A percentile compares a stretch with the other conserved stretches of the same genome.
These are phyloP conservation scores for Vitis amurensis DNA, from an alignment of 164 flowering plant species.

Conservation along the genomic window DNA sequence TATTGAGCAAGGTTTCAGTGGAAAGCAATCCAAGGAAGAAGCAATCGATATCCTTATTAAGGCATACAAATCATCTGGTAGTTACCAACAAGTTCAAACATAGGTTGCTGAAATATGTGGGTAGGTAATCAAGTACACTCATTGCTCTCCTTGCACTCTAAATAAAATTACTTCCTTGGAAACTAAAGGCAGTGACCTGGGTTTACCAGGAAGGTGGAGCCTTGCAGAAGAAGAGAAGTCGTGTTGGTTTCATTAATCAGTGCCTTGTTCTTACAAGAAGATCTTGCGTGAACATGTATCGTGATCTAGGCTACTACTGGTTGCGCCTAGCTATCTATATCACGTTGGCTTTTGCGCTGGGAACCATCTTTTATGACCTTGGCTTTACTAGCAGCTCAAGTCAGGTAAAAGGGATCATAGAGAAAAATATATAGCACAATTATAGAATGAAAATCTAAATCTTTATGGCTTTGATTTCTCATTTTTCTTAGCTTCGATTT, in stretches of 20 bases:
- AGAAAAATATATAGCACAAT: no score
- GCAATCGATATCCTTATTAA: slow-evolving; percentile 22
- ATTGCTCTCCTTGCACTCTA: neutral
- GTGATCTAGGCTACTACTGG: slow-evolving; percentile 49
- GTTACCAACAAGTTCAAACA: slow-evolving; percentile 14
- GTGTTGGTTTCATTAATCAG: slow-evolving; percentile 37
- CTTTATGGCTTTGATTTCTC: no score
- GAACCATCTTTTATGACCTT: slow-evolving; percentile 31
- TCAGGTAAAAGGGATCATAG: slow-evolving; percentile 23
- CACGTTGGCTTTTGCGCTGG: slow-evolving; percentile 35
- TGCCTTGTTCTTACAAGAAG: slow-evolving; percentile 31
- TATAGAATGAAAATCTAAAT: no score
- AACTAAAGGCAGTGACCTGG: neutral
- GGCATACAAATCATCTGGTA: slow-evolving; percentile 26
- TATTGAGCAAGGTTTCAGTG: slow-evolving; percentile 20
- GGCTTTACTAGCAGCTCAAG: slow-evolving; percentile 30
- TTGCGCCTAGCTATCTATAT: slow-evolving; percentile 37
- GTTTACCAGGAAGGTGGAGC: slow-evolving; percentile 5
- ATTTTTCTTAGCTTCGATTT: no score
- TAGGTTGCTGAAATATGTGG: slow-evolving; percentile 14
- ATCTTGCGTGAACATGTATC: slow-evolving; percentile 41
- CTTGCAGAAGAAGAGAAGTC: slow-evolving; percentile 19
- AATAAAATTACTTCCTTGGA: neutral
- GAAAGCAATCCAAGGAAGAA: slow-evolving; percentile 20
- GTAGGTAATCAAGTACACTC: slow-evolving; percentile 10